phyloP scores from a whole-genome alignment of 768 basidiomycete species.

The Myochromella boudieri region DNA sequence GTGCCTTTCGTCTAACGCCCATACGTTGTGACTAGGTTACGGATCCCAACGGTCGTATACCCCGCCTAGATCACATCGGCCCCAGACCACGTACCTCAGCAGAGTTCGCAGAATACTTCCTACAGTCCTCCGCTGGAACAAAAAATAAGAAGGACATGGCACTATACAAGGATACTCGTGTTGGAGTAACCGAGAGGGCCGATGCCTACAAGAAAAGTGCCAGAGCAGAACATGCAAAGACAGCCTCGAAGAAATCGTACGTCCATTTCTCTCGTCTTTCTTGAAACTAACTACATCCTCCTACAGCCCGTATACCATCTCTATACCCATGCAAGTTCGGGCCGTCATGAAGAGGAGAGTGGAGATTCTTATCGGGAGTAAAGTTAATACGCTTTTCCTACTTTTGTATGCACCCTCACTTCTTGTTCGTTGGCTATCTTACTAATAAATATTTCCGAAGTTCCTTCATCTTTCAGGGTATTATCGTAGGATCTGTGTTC shows the following conservation, averaged over 20 bases:
- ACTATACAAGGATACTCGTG: constrained; percentile 42
- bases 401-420: constrained; percentile 21
- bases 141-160: constrained; percentile 47
- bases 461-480: constrained; percentile 49
- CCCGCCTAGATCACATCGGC: constrained; percentile 26
- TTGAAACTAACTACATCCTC: constrained; percentile 1
- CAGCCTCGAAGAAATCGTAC: constrained; percentile 33
- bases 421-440: background rate
- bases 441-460: constrained; percentile 25
- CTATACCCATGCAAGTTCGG: constrained; percentile 35
- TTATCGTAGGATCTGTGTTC: constrained; percentile 67
- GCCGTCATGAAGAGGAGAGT: constrained; percentile 39
- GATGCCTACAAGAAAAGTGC: constrained; percentile 45
- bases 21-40: constrained; percentile 39
- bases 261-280: constrained; percentile 4
- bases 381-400: constrained; percentile 26
- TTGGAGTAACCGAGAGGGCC: constrained; percentile 40
- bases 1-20: too few relatives aligned
- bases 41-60: constrained; percentile 53
- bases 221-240: constrained; percentile 49
- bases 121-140: constrained; percentile 29
- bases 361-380: constrained; percentile 36
- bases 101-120: constrained; percentile 43
- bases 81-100: constrained; percentile 43
- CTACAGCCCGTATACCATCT: constrained; percentile 34